Evolutionary conservation across 768 basidiomycete species (phyloP), one percentile per base, ranked within the genome.

Genomic region (Galerina marginata): DNA sequence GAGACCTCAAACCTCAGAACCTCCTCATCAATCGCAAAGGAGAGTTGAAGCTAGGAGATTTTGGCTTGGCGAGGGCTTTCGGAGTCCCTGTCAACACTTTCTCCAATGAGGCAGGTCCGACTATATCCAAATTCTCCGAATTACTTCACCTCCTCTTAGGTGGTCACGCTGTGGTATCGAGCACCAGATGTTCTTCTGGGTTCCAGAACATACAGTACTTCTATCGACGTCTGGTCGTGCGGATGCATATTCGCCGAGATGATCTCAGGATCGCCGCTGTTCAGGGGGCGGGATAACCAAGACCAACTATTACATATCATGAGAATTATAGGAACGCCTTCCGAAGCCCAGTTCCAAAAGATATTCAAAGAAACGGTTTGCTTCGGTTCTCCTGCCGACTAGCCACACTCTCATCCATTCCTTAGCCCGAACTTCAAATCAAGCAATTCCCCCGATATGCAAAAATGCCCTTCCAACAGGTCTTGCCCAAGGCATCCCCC

Each of bases 231-330:
- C 51, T 99, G 97, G 97, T 95, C 93, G 12, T 96, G 95, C 58
- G 97, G 97, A 9, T 99, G 97, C 73, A 99, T 99, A 71, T 97
- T 99, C 72, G 96, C 97, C 16, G 97, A 99, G 77, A 99, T 99
- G 96, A 99, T 99, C 60, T 90, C 93, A 16, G 97, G 97, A 1
- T 91, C 95, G 5, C 97, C 97, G 26, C 84, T 99, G 29, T 99
- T 99, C 83, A 84, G 96, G 64, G 97, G 97, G 20, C 82, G 96
- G 63, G 97, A 99, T 73, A 98, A 98, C 69, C 91, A 95, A 65
- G 97, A 99, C 74, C 97, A 99, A 72, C 81, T 99, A n/a, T 82
- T 95, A 46, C 95, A 96, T 68, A 99, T 99, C 71, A 96, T 99
- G 89, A 86, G 95, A 68, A 93, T 99, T 50, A 87, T 99, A 60